Base-by-base conservation (phyloP, 306 rosid species). In the Myrica gale region DNA sequence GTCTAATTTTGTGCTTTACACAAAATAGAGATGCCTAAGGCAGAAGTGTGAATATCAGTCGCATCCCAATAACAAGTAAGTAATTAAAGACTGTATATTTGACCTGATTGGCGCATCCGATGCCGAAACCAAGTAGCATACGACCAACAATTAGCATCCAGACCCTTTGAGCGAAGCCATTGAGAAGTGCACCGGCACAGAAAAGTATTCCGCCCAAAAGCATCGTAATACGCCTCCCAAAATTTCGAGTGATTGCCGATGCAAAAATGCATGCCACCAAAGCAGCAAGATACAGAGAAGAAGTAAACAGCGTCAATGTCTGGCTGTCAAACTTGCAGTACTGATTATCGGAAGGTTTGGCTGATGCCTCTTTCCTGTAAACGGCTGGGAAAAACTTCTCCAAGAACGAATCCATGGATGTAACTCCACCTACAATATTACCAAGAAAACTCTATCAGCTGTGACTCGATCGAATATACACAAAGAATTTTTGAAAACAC, bases 81-180 rank as follows among this genome's bases (percentile, higher is more conserved):
- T 32, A 32, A n/a, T n/a, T n/a, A n/a, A 32, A 32, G 3, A 32
- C 37, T 32, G 37, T 32, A 32, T 32, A 32, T 32, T 32, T 32
- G 37, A 32, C 98, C 92, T 88, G 93, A 82, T 91, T 93, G 73
- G 96, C 89, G 47, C 83, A 89, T 19, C 98, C 98, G 47, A 93
- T 89, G 10, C 93, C 97, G n/a, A 91, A 91, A 72, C 97, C 92
- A 55, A 89, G 92, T 46, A 93, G 73, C n/a, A 93, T 7, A 1
- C 93, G 89, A 26, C 97, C 97, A 57, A 74, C 54, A 61, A 87
- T 87, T 26, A 93, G 98, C 97, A 93, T 89, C 86, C 78, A 76
- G 0, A 91, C n/a, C 13, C 26, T 0, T 0, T 45, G 0, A 43
- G 96, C 91, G 1, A 87, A 77, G 45, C 86, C 97, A 66, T 89